Evolutionary conservation across 306 rosid species (phyloP), one percentile per base, ranked within the genome.

Genomic region (Urtica urens): DNA sequence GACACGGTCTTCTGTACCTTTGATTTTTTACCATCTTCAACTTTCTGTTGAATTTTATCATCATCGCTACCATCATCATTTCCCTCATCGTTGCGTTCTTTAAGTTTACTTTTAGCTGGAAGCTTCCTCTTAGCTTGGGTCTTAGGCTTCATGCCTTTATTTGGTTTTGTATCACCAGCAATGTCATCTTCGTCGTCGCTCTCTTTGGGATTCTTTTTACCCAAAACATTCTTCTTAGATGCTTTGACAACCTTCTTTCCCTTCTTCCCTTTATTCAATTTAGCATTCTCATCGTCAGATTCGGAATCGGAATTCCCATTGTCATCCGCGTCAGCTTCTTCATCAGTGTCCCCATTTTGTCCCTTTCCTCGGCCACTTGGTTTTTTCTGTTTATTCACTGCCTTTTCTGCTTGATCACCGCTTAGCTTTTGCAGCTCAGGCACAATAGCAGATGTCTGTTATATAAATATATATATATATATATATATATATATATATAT

Each of bases 361-460:
- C 46, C 37, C 43, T 53, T 55, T 49, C 66, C 67, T 78, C 62
- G 72, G 19, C 77, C 72, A 34, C 64, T 50, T 68, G 44, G 53
- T 62, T 66, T 78, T 71, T 18, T 60, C 23, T 65, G 60, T 69
- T 88, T 69, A 39, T 66, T 77, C 12, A 49, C 53, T 44, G 66
- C 78, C 61, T 58, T 78, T 41, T 60, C 53, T 56, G 53, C 74
- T 56, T 72, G 70, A 23, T 60, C 46, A 62, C 93, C 87, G 48
- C 57, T 66, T 24, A 78, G 79, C 81, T 78, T 81, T 71, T 88
- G 97, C 77, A 88, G 46, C 78, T 84, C 97, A 2, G 97, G 97
- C 62, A 88, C 84, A 39, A 58, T 74, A n/a, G 97, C 95, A 48
- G 95, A 69, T 41, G 97, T 88, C 97, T 84, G 56, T 47, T 63